Evolutionary conservation across 139 green algal species (phyloP).

Genomic region (Volvox reticuliferus): DNA sequence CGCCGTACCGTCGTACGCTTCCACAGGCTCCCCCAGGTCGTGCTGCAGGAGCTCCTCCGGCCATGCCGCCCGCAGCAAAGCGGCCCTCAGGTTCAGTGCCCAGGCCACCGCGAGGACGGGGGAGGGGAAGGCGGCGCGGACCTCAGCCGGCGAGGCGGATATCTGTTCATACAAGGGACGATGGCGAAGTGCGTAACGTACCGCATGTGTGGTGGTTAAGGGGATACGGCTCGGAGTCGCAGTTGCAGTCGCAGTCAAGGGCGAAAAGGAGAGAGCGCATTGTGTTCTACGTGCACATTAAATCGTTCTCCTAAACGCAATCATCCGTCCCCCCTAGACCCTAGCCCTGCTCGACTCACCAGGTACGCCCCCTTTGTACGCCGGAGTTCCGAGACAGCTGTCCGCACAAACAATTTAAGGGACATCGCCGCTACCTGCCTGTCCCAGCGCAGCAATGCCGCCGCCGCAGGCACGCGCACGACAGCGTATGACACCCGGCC

Average conservation of each 20-base stretch:
- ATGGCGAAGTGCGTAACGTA: not conserved
- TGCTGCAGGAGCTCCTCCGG: slow-evolving; percentile 25
- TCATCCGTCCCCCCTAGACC: too few species aligned
- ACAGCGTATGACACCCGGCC: slow-evolving; percentile 28
- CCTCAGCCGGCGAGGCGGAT: not conserved
- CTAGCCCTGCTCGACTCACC: not conserved
- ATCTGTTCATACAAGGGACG: not conserved
- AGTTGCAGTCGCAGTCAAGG: not conserved
- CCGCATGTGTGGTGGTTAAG: too few species aligned
- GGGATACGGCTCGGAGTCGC: not conserved
- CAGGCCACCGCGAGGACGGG: not conserved
- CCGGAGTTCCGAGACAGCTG: not conserved
- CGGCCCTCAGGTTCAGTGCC: not conserved
- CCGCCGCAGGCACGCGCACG: slow-evolving; percentile 12
- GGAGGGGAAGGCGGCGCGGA: not conserved
- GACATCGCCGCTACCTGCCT: not conserved
- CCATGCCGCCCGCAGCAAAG: not conserved
- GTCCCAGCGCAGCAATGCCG: slow-evolving; percentile 14
- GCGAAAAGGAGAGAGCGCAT: not conserved
- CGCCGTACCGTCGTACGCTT: not conserved
- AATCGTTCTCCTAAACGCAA: not conserved
- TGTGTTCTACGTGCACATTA: not conserved
- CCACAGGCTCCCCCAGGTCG: slow-evolving; percentile 24
- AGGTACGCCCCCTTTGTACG: not conserved
- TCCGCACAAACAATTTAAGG: not conserved